Percentiles rank a stretch among this genome's conserved stretches.
These are phyloP conservation scores for Solanum tacnaense DNA, from an alignment of 257 asterid species.

Conservation along the genomic window DNA sequence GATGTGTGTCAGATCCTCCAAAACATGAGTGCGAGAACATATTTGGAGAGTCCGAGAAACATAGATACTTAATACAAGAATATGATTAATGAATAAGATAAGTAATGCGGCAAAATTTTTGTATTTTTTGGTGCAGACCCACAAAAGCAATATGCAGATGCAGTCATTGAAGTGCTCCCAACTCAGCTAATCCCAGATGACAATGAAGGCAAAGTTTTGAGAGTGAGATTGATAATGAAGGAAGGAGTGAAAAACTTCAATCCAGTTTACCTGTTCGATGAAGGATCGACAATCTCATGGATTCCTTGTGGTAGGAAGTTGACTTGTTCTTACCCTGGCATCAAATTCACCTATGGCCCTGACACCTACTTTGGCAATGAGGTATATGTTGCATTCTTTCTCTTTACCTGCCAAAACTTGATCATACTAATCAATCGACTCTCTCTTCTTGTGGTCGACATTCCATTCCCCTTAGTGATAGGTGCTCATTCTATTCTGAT, in stretches of 20 bases:
- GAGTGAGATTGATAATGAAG: conserved; percentile 83
- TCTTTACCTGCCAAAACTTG: not conserved
- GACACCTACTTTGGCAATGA: conserved; percentile 75
- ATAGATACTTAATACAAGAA: too few species aligned
- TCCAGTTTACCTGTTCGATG: conserved; percentile 91
- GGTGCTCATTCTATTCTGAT: not conserved
- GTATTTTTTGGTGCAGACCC: conserved; percentile 41
- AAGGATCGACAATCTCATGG: conserved; percentile 94
- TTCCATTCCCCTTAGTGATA: not conserved
- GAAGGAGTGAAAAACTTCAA: conserved; percentile 79
- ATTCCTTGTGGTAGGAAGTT: conserved; percentile 96
- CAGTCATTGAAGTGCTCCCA: conserved; percentile 85
- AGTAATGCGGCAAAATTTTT: not conserved
- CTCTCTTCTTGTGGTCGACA: not conserved
- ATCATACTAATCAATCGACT: not conserved
- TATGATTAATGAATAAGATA: not conserved
- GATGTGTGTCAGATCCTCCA: too few species aligned
- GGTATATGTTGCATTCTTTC: conserved; percentile 24
- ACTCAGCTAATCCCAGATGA: conserved; percentile 90
- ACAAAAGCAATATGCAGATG: conserved; percentile 92
- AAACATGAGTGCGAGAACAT: not conserved
- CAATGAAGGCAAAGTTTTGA: conserved; percentile 82
- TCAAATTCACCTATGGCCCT: conserved; percentile 85
- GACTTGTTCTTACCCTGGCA: conserved; percentile 98
- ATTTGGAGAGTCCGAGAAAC: not conserved